Conservation (phyloP, 2,329 filamentous ascomycete species). For the Lanzia echinophila region DNA sequence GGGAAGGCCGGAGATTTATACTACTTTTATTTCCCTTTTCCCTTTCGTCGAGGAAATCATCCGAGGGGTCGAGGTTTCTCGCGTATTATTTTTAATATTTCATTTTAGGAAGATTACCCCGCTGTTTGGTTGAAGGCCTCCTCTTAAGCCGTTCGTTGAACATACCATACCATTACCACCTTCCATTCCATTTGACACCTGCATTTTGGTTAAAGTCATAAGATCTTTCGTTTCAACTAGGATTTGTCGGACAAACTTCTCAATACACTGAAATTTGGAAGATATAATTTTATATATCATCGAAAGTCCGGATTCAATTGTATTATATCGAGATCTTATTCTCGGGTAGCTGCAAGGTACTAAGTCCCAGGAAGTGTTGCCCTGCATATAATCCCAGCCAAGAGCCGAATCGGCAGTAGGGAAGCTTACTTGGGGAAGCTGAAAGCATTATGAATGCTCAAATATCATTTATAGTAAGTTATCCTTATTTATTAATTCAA, state of each 20-base stretch:
- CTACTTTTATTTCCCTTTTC: neutral
- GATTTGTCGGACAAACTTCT: neutral
- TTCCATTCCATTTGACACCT: neutral
- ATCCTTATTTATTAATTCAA: neutral
- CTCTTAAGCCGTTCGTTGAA: neutral
- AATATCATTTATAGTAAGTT: slow-evolving; percentile 50
- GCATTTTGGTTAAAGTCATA: neutral
- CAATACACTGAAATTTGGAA: neutral
- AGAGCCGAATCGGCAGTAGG: slow-evolving; percentile 1
- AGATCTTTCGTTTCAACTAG: neutral
- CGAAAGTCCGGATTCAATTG: neutral
- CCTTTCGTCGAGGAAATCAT: slow-evolving; percentile 3
- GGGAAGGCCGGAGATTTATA: no score
- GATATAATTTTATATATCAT: neutral
- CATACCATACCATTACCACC: neutral
- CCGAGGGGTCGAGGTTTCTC: neutral
- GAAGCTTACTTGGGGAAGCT: slow-evolving; percentile 16
- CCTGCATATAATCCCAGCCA: slow-evolving; percentile 25
- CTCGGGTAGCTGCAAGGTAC: slow-evolving; percentile 28
- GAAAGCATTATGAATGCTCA: slow-evolving; percentile 46
- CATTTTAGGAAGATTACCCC: neutral
- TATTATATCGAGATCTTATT: neutral
- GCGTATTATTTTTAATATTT: neutral
- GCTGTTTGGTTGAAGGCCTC: neutral
- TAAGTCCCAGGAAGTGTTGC: slow-evolving; percentile 17